Evolutionary conservation across 2,329 filamentous ascomycete species (phyloP), one percentile per base, ranked within the genome.

Genomic region (Cladosporium sp.): DNA sequence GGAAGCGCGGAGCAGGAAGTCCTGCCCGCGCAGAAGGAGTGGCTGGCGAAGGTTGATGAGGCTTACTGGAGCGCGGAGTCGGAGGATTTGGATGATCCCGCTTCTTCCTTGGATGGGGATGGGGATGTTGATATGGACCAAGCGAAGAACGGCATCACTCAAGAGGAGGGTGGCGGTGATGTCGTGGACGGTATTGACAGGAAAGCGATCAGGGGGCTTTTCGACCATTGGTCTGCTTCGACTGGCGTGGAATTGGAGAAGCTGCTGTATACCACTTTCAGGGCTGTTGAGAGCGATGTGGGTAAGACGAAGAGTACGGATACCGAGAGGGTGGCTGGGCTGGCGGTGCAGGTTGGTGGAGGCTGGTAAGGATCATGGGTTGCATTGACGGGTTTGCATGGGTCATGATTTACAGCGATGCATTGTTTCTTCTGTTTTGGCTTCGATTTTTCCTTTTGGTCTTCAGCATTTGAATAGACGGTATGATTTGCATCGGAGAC

Each of bases 241-340:
- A 91, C 89, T 50, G 82, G 80, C 47, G 82, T 95, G 57, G 77
- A 80, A 20, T 71, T 87, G 63, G 80, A 84, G 54, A 88, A 79
- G 65, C 73, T 99, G 63, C 82, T 84, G 51, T 88, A 86, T 68
- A 99, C 93, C 51, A 95, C 83, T 45, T 99, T 89, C 73, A 83
- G 93, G 56, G 85, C 91, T 70, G 92, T 99, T 18, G 85, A 96
- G 62, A 96, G 92, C 72, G 89, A 97, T 67, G 89, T 99, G 38
- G 93, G 93, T 44, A 95, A 93, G 73, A 78, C 80, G 55, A 74
- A 76, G 58, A 79, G 66, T 65, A 77, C 77, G 53, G 86, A 90
- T 65, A 85, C 88, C 38, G 87, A 95, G 64, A 82, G 85, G 53
- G 91, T 96, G 36, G 86, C 90, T 52, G 89, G 93, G 64, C 77